Evolutionary conservation across 768 basidiomycete species (phyloP).

Genomic region (Pleurotus ostreatus): DNA sequence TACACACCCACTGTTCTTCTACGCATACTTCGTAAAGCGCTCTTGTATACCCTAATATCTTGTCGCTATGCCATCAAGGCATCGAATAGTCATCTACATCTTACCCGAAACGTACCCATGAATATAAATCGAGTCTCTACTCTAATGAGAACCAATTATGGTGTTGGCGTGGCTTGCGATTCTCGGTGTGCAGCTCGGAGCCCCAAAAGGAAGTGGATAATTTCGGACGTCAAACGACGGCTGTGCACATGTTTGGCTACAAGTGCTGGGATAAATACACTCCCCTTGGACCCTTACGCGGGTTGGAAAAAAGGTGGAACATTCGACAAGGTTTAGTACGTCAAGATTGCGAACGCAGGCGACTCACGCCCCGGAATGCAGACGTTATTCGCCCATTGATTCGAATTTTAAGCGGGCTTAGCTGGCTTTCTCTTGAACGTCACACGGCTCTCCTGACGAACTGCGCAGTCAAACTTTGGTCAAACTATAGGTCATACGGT

Average conservation of each 20-base stretch:
- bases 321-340: background rate
- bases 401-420: background rate
- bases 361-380: background rate
- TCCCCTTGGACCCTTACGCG: background rate
- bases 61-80: too few relatives aligned
- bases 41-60: too few relatives aligned
- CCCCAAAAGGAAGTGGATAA: too few relatives aligned
- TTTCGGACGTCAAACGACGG: background rate
- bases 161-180: too few relatives aligned
- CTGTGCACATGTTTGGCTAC: conserved; percentile 1
- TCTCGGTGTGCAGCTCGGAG: too few relatives aligned
- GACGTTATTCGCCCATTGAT: background rate
- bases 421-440: background rate
- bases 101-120: too few relatives aligned
- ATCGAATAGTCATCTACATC: too few relatives aligned
- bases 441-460: conserved; percentile 1
- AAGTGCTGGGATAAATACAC: background rate
- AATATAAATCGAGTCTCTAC: too few relatives aligned
- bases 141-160: too few relatives aligned
- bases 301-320: background rate
- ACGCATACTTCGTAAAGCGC: too few relatives aligned
- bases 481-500: background rate
- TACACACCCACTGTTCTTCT: too few relatives aligned
- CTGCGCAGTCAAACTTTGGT: background rate
- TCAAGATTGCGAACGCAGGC: background rate